Base-by-base conservation (phyloP, 495 filamentous ascomycete genomes). In the Penicillium simplicissimum region DNA sequence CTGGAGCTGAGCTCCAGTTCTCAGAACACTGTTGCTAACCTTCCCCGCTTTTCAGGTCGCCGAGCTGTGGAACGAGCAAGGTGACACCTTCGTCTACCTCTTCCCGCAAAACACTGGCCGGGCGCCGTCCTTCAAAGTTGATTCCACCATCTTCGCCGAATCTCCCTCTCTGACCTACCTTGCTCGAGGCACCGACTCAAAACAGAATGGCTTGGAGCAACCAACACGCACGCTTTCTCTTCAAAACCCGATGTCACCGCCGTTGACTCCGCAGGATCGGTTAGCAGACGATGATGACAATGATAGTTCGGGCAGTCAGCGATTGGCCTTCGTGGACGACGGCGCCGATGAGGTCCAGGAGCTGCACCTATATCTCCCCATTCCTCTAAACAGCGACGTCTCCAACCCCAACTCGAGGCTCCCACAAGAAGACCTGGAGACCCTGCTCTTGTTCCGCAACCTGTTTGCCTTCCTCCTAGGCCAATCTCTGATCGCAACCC, bases 11-110 rank as follows among this genome's bases (percentile, higher is more conserved):
- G 6, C 48, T 34, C 31, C 48, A 31, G 6, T 5, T 7, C 28
- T 25, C 25, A 15, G 51, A n/a, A 9, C 19, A 5, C 36, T n/a
- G 23, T 0, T 52, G 40, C 60, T 63, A 19, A 64, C 37, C 14
- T 14, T 23, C 7, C 5, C 28, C 19, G 9, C 6, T 21, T 21
- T 14, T 57, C 55, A 94, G 89, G 84, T 96, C 11, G 81, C 87
- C 0, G 96, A 98, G 75, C 73, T 98, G 33, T 98, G 96, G 96
- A 88, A 93, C 64, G 89, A 95, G 37, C 69, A 81, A 43, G 92
- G 90, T 19, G 89, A 94, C 69, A 89, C 91, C n/a, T 86, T 86
- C 56, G 84, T 98, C 28, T 96, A 95, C 67, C 77, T 98, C 8
- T 90, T 90, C 67, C 85, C 92, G 3, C 84, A 84, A 43, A 85